Conservation (phyloP, 78 protist species). For the Dictyostelium purpureum region DNA sequence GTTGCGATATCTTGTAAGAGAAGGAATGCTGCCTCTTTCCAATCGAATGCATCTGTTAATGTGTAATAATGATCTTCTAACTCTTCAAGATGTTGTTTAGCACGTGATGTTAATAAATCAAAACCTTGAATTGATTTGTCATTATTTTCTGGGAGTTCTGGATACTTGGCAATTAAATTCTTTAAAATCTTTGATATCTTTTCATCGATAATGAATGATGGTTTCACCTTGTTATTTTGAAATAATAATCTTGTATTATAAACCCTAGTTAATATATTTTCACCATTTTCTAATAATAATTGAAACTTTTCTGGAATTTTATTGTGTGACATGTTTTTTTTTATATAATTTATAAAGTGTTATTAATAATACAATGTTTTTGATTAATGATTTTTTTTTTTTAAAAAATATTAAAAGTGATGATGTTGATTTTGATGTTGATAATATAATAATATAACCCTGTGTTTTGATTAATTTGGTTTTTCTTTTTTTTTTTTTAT, state of each 20-base stretch:
- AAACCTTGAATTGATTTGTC: conserved; percentile 52
- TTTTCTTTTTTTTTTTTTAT: not conserved
- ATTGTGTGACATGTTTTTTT: not conserved
- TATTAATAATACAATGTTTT: not conserved
- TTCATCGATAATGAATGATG: conserved; percentile 63
- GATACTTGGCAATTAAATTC: conserved; percentile 60
- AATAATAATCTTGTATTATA: conserved; percentile 20
- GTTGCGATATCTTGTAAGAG: conserved; percentile 37
- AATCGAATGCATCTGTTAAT: conserved; percentile 62
- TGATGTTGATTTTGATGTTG: not conserved
- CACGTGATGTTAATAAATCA: conserved; percentile 37
- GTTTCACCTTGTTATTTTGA: conserved; percentile 27
- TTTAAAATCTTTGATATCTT: conserved; percentile 60
- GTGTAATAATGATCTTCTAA: conserved; percentile 72
- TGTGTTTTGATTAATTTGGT: not conserved
- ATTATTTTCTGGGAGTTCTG: conserved; percentile 64
- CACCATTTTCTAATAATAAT: conserved; percentile 64
- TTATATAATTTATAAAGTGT: not conserved
- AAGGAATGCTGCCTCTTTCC: conserved; percentile 34
- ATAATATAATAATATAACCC: no score
- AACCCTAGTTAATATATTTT: conserved; percentile 39
- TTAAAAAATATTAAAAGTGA: no score
- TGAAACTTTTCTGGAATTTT: conserved; percentile 66
- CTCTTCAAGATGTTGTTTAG: conserved; percentile 68
- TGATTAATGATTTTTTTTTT: not conserved